Evolutionary conservation across 2,329 filamentous ascomycete species (phyloP), one percentile per base, ranked within the genome.

Genomic region (Apiospora koreana): DNA sequence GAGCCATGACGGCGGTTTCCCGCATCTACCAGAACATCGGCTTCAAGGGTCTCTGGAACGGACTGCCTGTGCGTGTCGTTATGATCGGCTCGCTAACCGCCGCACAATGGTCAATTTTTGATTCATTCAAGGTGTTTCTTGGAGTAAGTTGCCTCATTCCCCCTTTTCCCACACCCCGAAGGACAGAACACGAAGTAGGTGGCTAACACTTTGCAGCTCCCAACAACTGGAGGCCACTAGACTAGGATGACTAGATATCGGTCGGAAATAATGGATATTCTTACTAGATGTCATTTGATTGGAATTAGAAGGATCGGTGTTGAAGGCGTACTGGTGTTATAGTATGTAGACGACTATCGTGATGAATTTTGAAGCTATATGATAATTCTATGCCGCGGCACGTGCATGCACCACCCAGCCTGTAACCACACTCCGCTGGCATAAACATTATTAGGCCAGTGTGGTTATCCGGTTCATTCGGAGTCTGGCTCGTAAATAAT

Each of bases 21-120:
- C 88, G 93, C 48, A 95, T 97, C 76, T 96, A 96, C 84, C 88
- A 88, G 77, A 92, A 96, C 64, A 95, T 97, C 78, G 94, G 94
- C 45, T 95, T 97, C 81, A 74, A 74, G 9, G 94, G 94, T n/a
- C 86, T 97, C 31, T 97, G 94, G 94, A 96, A 95, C 77, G 94
- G 94, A 4, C 83, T 97, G 48, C 91, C 92, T 0, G 92, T 97
- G 65, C 80, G 86, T 70, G 97, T 97, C 77, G 89, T 96, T 76
- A 97, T 97, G 94, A 93, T 95, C 74, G 92, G 91, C 74, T 91
- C 89, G 45, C 79, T 91, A 79, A 95, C 93, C 28, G 93, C 92
- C 71, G 83, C 96, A 72, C 94, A 97, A 84, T 97, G 93, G 93
- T 92, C 95, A 91, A 95, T 94, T 79, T 95, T 94, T 83, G 91